phyloP scores from a whole-genome alignment of 305 asterid genomes.

The Solanum hybrid region DNA sequence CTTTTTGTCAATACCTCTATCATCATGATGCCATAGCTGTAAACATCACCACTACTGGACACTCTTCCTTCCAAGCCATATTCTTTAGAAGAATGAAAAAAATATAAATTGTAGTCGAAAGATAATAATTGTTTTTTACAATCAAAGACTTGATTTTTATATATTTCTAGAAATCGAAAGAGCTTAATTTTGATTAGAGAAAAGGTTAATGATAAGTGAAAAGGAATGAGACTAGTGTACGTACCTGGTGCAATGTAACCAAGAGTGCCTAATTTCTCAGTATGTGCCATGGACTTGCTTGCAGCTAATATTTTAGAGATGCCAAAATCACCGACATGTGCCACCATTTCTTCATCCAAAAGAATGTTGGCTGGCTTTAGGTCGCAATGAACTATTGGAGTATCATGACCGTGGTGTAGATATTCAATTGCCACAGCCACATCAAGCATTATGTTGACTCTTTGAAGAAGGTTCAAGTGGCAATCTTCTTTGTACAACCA shows the following conservation, averaged over 20 bases:
- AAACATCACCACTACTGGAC: conserved; percentile 20
- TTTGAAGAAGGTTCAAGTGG: background rate
- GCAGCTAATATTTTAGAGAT: conserved; percentile 16
- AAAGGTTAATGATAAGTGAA: too few relatives aligned
- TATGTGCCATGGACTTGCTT: conserved; percentile 7
- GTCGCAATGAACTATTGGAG: conserved; percentile 19
- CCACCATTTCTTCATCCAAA: conserved; percentile 20
- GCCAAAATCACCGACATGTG: conserved; percentile 22
- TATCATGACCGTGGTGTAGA: conserved; percentile 14
- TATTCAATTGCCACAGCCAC: conserved; percentile 18
- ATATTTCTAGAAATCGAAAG: background rate
- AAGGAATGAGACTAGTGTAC: background rate
- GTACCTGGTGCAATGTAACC: conserved; percentile 30
- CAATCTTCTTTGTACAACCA: background rate
- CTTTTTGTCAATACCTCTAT: conserved; percentile 17
- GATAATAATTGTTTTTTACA: background rate
- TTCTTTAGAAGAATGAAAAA: conserved; percentile 3
- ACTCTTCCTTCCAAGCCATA: conserved; percentile 25
- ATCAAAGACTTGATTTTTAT: background rate
- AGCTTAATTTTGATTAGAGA: background rate
- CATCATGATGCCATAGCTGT: conserved; percentile 21
- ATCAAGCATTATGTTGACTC: background rate
- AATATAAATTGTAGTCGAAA: background rate
- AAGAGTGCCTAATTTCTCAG: conserved; percentile 24
- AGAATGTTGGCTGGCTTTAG: conserved; percentile 26